A percentile compares a stretch with the other conserved stretches of the same genome.
These are phyloP conservation scores for Escovopsis sp. DNA, from an alignment of 2,329 filamentous ascomycete genomes.

Conservation along the genomic window DNA sequence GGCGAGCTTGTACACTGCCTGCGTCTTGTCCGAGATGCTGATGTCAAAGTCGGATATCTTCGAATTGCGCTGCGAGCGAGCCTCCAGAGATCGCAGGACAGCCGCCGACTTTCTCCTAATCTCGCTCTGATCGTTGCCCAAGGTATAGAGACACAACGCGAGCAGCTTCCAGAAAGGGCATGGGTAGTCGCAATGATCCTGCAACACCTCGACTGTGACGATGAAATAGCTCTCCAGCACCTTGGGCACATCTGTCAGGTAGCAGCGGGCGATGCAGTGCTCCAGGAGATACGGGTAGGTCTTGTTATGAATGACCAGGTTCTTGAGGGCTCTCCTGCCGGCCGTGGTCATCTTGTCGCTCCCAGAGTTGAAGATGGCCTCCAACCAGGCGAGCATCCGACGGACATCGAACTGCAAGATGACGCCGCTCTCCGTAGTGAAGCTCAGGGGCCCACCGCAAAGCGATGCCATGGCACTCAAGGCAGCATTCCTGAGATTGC, in stretches of 20 bases:
- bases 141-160: constrained; percentile 74
- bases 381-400: constrained; percentile 89
- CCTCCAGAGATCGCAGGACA: constrained; percentile 67
- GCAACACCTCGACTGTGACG: constrained; percentile 76
- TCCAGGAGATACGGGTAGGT: constrained; percentile 76
- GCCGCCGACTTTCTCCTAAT: constrained; percentile 79
- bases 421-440: constrained; percentile 78
- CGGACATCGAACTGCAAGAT: constrained; percentile 81
- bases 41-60: constrained; percentile 97
- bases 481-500: constrained; percentile 77
- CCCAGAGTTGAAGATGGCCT: constrained; percentile 80
- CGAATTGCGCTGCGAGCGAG: constrained; percentile 62
- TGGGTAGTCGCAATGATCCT: constrained; percentile 67
- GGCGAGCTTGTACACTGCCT: constrained; percentile 91
- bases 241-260: constrained; percentile 64
- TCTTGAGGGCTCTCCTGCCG: constrained; percentile 74
- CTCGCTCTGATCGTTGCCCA: constrained; percentile 81
- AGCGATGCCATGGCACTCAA: constrained; percentile 91
- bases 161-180: constrained; percentile 84
- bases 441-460: constrained; percentile 72
- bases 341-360: constrained; percentile 89
- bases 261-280: constrained; percentile 84
- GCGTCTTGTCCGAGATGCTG: constrained; percentile 95
- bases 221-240: constrained; percentile 91
- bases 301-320: constrained; percentile 79